Base-by-base conservation (phyloP, 345 rosid species). In the Mangifera indica region DNA sequence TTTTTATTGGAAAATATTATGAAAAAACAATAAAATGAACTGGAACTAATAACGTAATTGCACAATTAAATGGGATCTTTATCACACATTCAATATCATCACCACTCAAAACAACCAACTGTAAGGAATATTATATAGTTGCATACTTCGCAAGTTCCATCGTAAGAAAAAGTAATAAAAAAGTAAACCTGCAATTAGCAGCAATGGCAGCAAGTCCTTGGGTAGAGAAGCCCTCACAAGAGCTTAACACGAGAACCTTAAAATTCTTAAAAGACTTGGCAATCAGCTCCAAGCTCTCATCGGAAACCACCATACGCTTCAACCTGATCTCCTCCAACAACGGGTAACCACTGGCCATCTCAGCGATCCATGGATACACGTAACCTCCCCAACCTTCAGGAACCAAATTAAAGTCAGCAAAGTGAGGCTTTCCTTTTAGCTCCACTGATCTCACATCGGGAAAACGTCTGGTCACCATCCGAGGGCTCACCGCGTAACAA, bases 361-460 rank as follows among this genome's bases (percentile, higher is more conserved):
- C 81, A 25, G 21, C 81, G 78, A 90, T 82, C 98, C 98, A 94
- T 2, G 96, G 97, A 74, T 66, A 73, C 44, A 89, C 86, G 80
- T 82, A 84, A 20, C 92, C 98, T 22, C 98, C 98, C 98, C 98
- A 94, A 5, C 97, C 97, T 0, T 88, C 92, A 5, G 98, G 98
- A n/a, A 94, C 97, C 58, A 94, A 81, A 75, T 88, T 82, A 80
- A 92, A 94, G 79, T 94, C 98, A 0, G 98, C 97, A 17, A 94
- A 94, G 84, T 94, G 97, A 18, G 98, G 98, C 81, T 94, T 94
- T 73, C 98, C 98, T 63, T 94, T 94, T 53, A 94, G 80, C 85
- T 82, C 85, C 59, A 92, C 56, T 77, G 98, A 94, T 84, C 92
- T 86, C 74, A 88, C 68, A 37, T 86, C 88, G 46, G 96, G 97